These are phyloP conservation scores for Fusarium sublunatum DNA, from an alignment of 2,329 filamentous ascomycete species.

Conservation along the genomic window DNA sequence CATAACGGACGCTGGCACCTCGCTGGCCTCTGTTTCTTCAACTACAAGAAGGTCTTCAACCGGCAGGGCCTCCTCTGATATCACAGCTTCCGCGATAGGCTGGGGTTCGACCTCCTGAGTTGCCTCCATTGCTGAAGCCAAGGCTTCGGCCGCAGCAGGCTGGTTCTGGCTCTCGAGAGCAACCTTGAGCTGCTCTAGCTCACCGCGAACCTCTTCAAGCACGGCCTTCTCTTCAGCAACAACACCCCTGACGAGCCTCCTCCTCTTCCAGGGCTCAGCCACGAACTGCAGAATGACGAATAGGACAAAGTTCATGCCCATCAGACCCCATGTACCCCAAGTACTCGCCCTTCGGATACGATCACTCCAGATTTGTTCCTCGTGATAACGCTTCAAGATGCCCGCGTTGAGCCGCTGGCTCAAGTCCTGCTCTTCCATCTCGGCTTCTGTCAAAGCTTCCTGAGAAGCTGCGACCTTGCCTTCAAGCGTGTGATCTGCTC, in stretches of 20 bases:
- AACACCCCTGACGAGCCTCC: slow-evolving; percentile 82
- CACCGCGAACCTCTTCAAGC: slow-evolving; percentile 60
- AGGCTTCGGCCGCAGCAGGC: slow-evolving; percentile 25
- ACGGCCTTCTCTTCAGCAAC: slow-evolving; percentile 78
- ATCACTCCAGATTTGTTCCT: slow-evolving; percentile 99
- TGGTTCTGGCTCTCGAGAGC: slow-evolving; percentile 45
- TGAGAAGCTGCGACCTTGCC: slow-evolving; percentile 80
- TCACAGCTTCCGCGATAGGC: slow-evolving; percentile 11
- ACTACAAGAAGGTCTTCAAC: slow-evolving; percentile 3
- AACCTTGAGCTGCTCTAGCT: slow-evolving; percentile 53
- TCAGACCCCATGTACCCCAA: slow-evolving; percentile 97
- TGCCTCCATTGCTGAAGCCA: slow-evolving; percentile 25
- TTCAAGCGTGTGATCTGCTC: slow-evolving; percentile 93
- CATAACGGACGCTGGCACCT: slow-evolving; percentile 4
- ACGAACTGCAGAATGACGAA: slow-evolving; percentile 89
- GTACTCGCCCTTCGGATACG: slow-evolving; percentile 96
- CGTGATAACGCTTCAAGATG: slow-evolving; percentile 93
- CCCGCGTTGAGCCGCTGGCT: slow-evolving; percentile 79
- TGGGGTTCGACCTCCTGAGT: slow-evolving; percentile 10
- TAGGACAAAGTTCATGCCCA: slow-evolving; percentile 94
- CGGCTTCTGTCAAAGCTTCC: slow-evolving; percentile 77
- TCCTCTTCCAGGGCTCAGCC: slow-evolving; percentile 91
- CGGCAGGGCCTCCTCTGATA: slow-evolving; percentile 13
- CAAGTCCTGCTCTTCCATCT: slow-evolving; percentile 82
- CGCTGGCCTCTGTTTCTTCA: slow-evolving; percentile 7